phyloP scores from a whole-genome alignment of 495 filamentous ascomycete species.

The Lasiosphaeria hispida region DNA sequence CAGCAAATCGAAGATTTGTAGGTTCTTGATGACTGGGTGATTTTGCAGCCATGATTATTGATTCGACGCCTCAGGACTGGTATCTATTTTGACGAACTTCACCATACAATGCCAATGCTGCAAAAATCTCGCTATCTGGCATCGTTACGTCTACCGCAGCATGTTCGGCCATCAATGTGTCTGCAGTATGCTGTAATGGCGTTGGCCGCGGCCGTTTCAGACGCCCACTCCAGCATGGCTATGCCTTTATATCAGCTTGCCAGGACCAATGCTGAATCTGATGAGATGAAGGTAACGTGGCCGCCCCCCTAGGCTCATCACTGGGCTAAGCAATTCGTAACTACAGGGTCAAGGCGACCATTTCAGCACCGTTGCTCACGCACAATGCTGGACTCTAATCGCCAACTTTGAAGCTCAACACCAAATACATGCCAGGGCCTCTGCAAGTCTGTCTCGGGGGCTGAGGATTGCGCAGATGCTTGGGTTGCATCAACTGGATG shows the following conservation, averaged over 20 bases:
- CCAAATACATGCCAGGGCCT: conserved; percentile 3
- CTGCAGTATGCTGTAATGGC: conserved; percentile 11
- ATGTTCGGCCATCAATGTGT: conserved; percentile 8
- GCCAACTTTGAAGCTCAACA: conserved; percentile 11
- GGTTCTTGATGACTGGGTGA: not conserved
- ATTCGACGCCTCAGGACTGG: not conserved
- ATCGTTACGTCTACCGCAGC: conserved; percentile 5
- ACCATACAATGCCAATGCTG: conserved; percentile 7
- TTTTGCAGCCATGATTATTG: not conserved
- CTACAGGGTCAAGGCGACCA: conserved; percentile 19
- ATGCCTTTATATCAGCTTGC: conserved; percentile 13
- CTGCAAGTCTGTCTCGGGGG: conserved; percentile 4
- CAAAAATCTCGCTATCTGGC: conserved; percentile 8
- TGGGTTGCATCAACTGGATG: conserved; percentile 3
- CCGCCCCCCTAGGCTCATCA: not conserved
- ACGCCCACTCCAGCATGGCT: not conserved
- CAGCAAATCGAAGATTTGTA: conserved; percentile 8
- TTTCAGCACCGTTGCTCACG: conserved; percentile 10
- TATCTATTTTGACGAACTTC: conserved; percentile 8
- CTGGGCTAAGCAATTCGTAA: not conserved
- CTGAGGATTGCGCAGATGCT: conserved; percentile 16
- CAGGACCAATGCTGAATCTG: conserved; percentile 10
- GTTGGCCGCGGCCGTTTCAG: not conserved
- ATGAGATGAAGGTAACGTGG: conserved; percentile 13
- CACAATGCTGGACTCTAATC: conserved; percentile 14